phyloP scores from a whole-genome alignment of 129 eudicot genomes.

The carrot (Daucus carota) region DH1_v3.0 NC_030385.2:32160501-32161000 shows the following conservation, averaged over 20 bases:
- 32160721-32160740: slow-evolving; percentile 43
- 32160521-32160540: slow-evolving; percentile 57
- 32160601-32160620: slow-evolving; percentile 96
- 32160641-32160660: slow-evolving; percentile 76
- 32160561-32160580: slow-evolving; percentile 92
- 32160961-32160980: slow-evolving; percentile 70
- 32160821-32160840: slow-evolving; percentile 51
- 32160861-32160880: slow-evolving; percentile 95
- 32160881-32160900: slow-evolving; percentile 98
- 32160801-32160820: slow-evolving; percentile 54
- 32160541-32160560: slow-evolving; percentile 63
- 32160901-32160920: slow-evolving; percentile 61
- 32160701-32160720: slow-evolving; percentile 83
- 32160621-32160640: slow-evolving; percentile 70
- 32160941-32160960: slow-evolving; percentile 60
- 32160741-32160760: slow-evolving; percentile 45
- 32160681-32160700: slow-evolving; percentile 83
- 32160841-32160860: slow-evolving; percentile 84
- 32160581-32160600: slow-evolving; percentile 99
- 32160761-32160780: slow-evolving; percentile 54
- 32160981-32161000: slow-evolving; percentile 56
- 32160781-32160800: slow-evolving; percentile 72
- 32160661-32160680: slow-evolving; percentile 91
- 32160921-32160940: slow-evolving; percentile 58
- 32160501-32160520: not conserved